Conservation (phyloP, 352 stramenopile species). For the Aphanomyces invadans region DNA sequence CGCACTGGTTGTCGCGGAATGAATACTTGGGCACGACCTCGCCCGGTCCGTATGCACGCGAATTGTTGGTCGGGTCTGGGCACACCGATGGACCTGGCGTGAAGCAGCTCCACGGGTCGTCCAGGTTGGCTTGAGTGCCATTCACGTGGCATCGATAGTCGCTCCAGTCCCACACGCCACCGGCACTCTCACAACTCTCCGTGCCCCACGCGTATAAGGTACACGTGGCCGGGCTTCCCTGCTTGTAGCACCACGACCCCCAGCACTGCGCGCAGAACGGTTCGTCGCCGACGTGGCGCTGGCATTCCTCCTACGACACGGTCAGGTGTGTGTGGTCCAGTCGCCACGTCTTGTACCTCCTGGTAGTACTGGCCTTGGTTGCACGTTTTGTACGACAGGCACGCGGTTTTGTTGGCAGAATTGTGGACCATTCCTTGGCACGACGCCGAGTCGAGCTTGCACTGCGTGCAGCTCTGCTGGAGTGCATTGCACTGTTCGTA, state of each 20-base stretch:
- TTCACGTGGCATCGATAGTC: neutral
- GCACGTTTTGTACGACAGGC: neutral
- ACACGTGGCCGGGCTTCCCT: neutral
- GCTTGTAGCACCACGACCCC: neutral
- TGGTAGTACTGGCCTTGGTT: neutral
- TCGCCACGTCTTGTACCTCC: neutral
- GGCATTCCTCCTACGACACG: neutral
- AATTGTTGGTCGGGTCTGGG: neutral
- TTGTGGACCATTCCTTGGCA: neutral
- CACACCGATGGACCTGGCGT: neutral
- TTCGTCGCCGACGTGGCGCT: neutral
- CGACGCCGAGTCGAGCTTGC: neutral
- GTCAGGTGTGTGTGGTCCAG: no score
- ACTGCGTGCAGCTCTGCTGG: neutral
- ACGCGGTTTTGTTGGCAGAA: slow-evolving; percentile 11
- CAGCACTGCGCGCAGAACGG: slow-evolving; percentile 12
- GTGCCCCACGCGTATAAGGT: neutral
- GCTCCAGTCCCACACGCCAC: neutral
- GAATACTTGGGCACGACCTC: slow-evolving; percentile 6
- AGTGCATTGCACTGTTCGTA: neutral
- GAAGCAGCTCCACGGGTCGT: slow-evolving; percentile 1
- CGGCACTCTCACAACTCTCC: neutral
- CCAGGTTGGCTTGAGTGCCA: neutral
- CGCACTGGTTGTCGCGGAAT: neutral
- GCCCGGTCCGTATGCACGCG: neutral